Evolutionary conservation across 139 green algal genomes (phyloP), one percentile per base, ranked within the genome.

Genomic region (Chlamydomonas eustigma): DNA sequence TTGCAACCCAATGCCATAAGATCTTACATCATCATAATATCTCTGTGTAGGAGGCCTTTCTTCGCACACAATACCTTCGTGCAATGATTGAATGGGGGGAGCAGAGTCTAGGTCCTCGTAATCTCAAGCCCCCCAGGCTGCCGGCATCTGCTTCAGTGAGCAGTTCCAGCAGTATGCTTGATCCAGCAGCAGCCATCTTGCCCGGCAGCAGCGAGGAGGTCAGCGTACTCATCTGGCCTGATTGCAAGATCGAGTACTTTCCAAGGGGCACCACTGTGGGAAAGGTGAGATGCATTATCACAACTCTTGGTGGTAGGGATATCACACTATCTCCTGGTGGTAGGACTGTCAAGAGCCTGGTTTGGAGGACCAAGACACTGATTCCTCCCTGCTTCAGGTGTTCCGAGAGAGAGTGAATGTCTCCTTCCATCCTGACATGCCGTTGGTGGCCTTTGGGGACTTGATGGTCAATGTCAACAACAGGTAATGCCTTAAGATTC

Each of bases 381-480:
- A 28, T 58, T 58, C 12, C 44, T 58, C 44, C 18, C 44, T 58
- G 44, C 44, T 18, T 58, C 44, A 58, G 44, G 44, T 58, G 44
- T 58, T 74, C 67, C 32, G 32, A 50, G 51, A 35, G 24, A 6
- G 35, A 30, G 37, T 58, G 34, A 39, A 35, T 31, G 32, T 37
- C 18, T 4, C 34, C 4, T 8, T 44, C 58, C 58, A 30, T 37
- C 22, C 24, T 5, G 34, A 50, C 66, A 68, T n/a, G 78, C 64
- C 71, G 12, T 58, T 58, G 44, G 44, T 58, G 44, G 44, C 44
- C 12, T 58, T 28, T 58, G 44, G 58, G 25, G 66, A 74, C 66
- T 12, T 74, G 77, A 64, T 92, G 36, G 87, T 97, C 39, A 97
- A 97, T 74, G 90, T 97, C 22, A 97, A 97, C 83, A 95, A 95